Evolutionary conservation across 495 filamentous ascomycete species (phyloP).

Genomic region (Tuber umbilicatum): DNA sequence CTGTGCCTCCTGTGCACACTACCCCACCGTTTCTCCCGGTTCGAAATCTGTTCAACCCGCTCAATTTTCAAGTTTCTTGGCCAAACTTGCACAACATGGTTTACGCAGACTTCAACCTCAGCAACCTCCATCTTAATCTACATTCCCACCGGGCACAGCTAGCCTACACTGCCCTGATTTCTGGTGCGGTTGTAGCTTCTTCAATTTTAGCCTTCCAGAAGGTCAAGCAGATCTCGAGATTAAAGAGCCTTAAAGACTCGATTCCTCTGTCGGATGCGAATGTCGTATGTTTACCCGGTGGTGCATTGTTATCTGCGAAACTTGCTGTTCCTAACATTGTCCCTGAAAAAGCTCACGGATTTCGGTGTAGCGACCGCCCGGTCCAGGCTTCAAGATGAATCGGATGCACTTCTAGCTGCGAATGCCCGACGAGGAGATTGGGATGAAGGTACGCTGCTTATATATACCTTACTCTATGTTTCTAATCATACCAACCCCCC

Average conservation of each 20-base stretch:
- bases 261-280: slow-evolving; percentile 51
- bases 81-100: not conserved
- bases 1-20: not conserved
- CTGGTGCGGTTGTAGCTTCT: slow-evolving; percentile 65
- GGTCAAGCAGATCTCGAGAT: slow-evolving; percentile 54
- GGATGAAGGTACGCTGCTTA: slow-evolving; percentile 60
- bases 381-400: slow-evolving; percentile 53
- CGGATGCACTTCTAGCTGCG: slow-evolving; percentile 71
- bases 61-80: not conserved
- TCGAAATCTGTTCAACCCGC: not conserved
- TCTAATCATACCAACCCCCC: not conserved
- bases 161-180: slow-evolving; percentile 66
- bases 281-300: slow-evolving; percentile 36
- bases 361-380: slow-evolving; percentile 60
- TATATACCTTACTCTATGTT: not conserved
- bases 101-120: not conserved
- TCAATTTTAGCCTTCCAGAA: slow-evolving; percentile 67
- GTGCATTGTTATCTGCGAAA: slow-evolving; percentile 44
- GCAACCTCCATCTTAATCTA: not conserved
- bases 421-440: slow-evolving; percentile 83
- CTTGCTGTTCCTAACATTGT: slow-evolving; percentile 42
- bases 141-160: slow-evolving; percentile 57
- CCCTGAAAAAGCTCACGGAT: slow-evolving; percentile 59
- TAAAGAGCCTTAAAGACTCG: slow-evolving; percentile 63
- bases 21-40: not conserved